Percentiles rank a stretch among this genome's conserved stretches.
These are phyloP conservation scores for Aspergillus sp. DNA, from an alignment of 2,329 filamentous ascomycete genomes.

Conservation along the genomic window DNA sequence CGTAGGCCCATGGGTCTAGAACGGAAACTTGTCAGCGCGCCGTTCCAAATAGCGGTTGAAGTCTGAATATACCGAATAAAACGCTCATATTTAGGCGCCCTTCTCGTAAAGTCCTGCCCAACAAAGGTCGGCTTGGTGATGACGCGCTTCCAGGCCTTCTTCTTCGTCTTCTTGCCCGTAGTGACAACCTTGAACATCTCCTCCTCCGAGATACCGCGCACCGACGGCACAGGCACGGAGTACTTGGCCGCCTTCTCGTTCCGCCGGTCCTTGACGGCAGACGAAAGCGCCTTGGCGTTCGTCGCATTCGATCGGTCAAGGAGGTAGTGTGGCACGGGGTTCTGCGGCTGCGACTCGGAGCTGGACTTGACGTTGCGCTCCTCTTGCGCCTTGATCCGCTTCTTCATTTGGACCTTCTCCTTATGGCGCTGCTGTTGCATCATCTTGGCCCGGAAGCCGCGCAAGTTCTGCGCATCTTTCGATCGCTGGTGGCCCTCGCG, in stretches of 20 bases:
- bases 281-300: conserved; percentile 65
- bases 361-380: conserved; percentile 88
- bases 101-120: conserved; percentile 76
- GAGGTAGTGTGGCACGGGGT: conserved; percentile 83
- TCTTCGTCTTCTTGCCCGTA: conserved; percentile 87
- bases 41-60: not conserved
- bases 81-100: conserved; percentile 67
- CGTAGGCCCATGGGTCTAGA: conserved; percentile 59
- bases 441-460: conserved; percentile 83
- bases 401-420: conserved; percentile 98
- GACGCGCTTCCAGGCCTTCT: conserved; percentile 62
- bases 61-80: conserved; percentile 48
- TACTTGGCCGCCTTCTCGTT: conserved; percentile 91
- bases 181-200: conserved; percentile 97
- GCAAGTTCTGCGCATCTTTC: conserved; percentile 84
- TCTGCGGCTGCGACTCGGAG: conserved; percentile 62
- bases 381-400: conserved; percentile 88
- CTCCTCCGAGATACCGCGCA: conserved; percentile 85
- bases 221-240: conserved; percentile 83
- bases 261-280: conserved; percentile 91
- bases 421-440: conserved; percentile 87
- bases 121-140: conserved; percentile 84
- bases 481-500: conserved; percentile 83
- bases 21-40: conserved; percentile 1
- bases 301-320: conserved; percentile 68